Evolutionary conservation across 805 yeast species (phyloP), one percentile per base, ranked within the genome.

Genomic region (Trichomonascus vanleenenianus): DNA sequence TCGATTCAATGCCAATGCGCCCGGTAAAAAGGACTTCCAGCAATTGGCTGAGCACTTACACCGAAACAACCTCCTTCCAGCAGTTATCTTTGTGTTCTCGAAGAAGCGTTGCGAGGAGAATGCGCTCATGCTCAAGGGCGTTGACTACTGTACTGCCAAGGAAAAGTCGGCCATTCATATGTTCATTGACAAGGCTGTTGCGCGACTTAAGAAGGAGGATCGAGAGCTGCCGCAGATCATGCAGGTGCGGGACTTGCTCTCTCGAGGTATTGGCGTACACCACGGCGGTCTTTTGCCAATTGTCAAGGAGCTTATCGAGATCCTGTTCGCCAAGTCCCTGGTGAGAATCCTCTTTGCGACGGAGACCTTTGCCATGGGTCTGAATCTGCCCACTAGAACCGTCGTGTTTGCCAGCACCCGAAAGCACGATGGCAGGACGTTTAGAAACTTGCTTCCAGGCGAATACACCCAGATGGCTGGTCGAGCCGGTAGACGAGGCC

Each of bases 381-480:
- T 93, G 61, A 93, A 93, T 61, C 70, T 93, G 59, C 98, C 98
- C 10, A 91, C 98, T 0, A 80, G 96, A 67, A 93, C 98, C 0
- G 98, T 93, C 31, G 89, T 91, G 0, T 93, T 93, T 62, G 77
- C 87, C 50, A 86, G 83, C 40, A 68, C 83, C 42, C 70, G 91
- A 53, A 93, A 93, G 59, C 96, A 91, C 62, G 98, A 93, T 60
- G 97, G 97, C 39, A 74, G 80, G 27, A 76, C 76, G 0, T 79
- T 86, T 64, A 75, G 98, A 64, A 77, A 83, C 58, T 71, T 93
- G 49, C 73, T 83, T 8, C 96, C 98, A 0, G 98, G 98, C 45
- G 98, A 93, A 62, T 93, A 91, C 61, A 93, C 97, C 0, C 98
- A 91, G 66, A 93, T 93, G 98, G 89, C 97, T 0, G 98, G 98